Percentiles rank a stretch among this genome's conserved stretches.
phyloP scores from a whole-genome alignment of 805 yeast genomes.

The Metschnikowia bowlesiae region DNA sequence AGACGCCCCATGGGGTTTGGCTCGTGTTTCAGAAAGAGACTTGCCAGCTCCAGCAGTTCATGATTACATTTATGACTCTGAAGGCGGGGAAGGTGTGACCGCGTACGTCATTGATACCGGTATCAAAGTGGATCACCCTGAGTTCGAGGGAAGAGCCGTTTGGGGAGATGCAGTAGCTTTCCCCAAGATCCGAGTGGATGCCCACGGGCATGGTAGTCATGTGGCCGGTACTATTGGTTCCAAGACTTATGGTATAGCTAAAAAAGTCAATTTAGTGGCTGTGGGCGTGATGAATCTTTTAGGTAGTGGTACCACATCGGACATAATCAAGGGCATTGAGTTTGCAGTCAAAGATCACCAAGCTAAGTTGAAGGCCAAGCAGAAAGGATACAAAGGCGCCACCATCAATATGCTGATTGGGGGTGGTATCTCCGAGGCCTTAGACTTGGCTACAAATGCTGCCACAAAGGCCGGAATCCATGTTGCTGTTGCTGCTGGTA shows the following conservation, averaged over 20 bases:
- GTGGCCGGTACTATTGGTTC: conserved; percentile 96
- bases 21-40: conserved; percentile 81
- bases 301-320: conserved; percentile 82
- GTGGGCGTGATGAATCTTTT: conserved; percentile 78
- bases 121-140: conserved; percentile 66
- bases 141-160: conserved; percentile 76
- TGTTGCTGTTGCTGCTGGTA: conserved; percentile 96
- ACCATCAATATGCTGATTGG: conserved; percentile 93
- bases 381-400: conserved; percentile 75
- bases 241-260: conserved; percentile 75
- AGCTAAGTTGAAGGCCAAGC: conserved; percentile 44
- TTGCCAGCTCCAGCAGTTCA: conserved; percentile 27
- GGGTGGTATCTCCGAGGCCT: conserved; percentile 85
- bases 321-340: conserved; percentile 80
- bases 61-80: conserved; percentile 58
- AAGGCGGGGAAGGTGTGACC: conserved; percentile 80
- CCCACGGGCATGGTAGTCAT: conserved; percentile 94
- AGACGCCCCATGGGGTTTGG: conserved; percentile 95
- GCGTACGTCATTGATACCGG: conserved; percentile 91
- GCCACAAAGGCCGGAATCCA: conserved; percentile 86
- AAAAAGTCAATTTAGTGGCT: conserved; percentile 72
- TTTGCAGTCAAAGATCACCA: conserved; percentile 73
- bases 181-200: conserved; percentile 71
- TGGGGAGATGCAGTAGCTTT: conserved; percentile 72
- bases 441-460: conserved; percentile 84